A percentile compares a stretch with the other conserved stretches of the same genome.
Conservation (phyloP, 148 eudicot genomes). For the Heliamphora exappendiculata region DNA sequence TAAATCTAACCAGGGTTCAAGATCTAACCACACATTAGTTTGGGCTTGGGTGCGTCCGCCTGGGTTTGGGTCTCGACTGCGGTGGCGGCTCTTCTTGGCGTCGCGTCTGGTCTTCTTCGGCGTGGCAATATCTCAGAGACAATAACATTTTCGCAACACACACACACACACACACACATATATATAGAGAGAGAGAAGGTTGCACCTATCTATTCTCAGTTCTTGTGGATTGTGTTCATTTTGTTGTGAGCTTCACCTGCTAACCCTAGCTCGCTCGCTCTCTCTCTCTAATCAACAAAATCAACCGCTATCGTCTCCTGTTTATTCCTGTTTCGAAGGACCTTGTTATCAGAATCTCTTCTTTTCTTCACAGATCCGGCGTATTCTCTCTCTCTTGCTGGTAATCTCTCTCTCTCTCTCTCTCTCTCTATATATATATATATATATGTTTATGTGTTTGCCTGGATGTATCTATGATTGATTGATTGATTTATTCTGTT, state of each 20-base stretch:
- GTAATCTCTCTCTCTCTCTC: not conserved
- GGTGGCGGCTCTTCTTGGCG: not conserved
- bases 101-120: not conserved
- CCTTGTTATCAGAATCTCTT: not conserved
- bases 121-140: conserved; percentile 1
- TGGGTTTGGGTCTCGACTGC: not conserved
- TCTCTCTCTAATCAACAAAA: not conserved
- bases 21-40: not conserved
- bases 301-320: not conserved
- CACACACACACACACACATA: not conserved
- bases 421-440: not conserved
- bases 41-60: not conserved
- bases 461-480: not conserved
- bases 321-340: not conserved
- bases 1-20: not conserved
- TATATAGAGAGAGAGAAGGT: not conserved
- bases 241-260: not conserved
- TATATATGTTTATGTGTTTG: not conserved
- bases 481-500: not conserved
- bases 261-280: not conserved
- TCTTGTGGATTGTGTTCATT: conserved; percentile 7
- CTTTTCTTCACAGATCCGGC: not conserved
- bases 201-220: not conserved
- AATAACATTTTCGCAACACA: not conserved
- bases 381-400: not conserved